These are phyloP conservation scores for Solanum tarapatanum DNA, from an alignment of 257 asterid genomes.

Conservation along the genomic window DNA sequence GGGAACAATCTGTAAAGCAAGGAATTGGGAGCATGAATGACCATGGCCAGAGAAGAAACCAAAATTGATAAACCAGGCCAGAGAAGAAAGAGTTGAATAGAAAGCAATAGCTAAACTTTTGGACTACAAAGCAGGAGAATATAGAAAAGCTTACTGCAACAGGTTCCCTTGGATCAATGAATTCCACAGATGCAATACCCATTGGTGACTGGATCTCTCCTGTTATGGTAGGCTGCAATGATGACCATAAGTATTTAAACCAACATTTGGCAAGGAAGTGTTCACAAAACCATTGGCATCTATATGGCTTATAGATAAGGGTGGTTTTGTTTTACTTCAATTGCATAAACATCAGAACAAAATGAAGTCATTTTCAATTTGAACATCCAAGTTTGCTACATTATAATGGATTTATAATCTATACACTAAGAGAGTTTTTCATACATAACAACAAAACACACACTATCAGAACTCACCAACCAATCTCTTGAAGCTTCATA, in stretches of 20 bases:
- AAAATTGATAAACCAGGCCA: not conserved
- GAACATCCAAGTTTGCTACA: not conserved
- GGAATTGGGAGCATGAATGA: not conserved
- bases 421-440: not conserved
- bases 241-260: not conserved
- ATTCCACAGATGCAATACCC: constrained; percentile 86
- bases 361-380: not conserved
- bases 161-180: constrained; percentile 95
- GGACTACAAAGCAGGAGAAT: not conserved
- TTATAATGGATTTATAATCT: not conserved
- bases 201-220: constrained; percentile 91
- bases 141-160: constrained; percentile 51
- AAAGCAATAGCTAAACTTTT: not conserved
- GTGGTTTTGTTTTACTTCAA: not conserved
- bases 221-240: constrained; percentile 66
- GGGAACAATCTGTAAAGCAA: constrained; percentile 70
- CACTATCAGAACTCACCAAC: constrained; percentile 47
- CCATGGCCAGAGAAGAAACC: not conserved
- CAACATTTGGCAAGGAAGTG: not conserved
- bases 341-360: not conserved
- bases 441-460: not conserved
- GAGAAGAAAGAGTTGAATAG: not conserved
- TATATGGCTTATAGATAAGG: not conserved
- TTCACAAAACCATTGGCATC: not conserved
- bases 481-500: constrained; percentile 97